phyloP scores from a whole-genome alignment of 2,329 filamentous ascomycete species.

The Sphaerulina populicola region DNA sequence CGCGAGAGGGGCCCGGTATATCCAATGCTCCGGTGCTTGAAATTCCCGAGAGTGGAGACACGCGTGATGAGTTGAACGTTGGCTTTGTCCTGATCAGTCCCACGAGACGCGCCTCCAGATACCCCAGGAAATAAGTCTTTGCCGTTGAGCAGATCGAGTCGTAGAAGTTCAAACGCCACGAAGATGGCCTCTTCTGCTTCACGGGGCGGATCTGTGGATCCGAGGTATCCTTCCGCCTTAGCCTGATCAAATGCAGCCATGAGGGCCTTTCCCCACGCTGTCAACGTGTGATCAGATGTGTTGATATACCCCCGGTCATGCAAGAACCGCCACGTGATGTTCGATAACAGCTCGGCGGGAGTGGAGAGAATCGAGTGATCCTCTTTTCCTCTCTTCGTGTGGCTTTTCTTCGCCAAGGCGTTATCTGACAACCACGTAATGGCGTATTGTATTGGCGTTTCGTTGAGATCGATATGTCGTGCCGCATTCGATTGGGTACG shows the following conservation, averaged over 20 bases:
- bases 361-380: constrained; percentile 51
- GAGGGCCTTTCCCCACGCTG: constrained; percentile 73
- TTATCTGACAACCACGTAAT: constrained; percentile 57
- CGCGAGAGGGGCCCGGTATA: constrained; percentile 93
- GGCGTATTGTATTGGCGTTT: constrained; percentile 40
- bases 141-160: constrained; percentile 67
- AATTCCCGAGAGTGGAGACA: constrained; percentile 70
- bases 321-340: constrained; percentile 80
- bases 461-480: constrained; percentile 17
- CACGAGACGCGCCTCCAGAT: constrained; percentile 52
- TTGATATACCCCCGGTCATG: constrained; percentile 82
- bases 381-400: constrained; percentile 40
- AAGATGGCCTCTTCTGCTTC: constrained; percentile 70
- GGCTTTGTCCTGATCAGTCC: constrained; percentile 60
- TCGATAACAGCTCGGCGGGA: constrained; percentile 57
- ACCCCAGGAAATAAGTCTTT: constrained; percentile 54
- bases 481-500: constrained; percentile 15
- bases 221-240: constrained; percentile 35
- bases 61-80: constrained; percentile 77
- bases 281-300: constrained; percentile 62
- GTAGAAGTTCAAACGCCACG: constrained; percentile 75
- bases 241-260: constrained; percentile 44
- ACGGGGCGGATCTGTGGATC: constrained; percentile 45
- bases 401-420: constrained; percentile 61
- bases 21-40: constrained; percentile 75